Base-by-base conservation (phyloP, 306 rosid species). In the Casuarina cunninghamiana region DNA sequence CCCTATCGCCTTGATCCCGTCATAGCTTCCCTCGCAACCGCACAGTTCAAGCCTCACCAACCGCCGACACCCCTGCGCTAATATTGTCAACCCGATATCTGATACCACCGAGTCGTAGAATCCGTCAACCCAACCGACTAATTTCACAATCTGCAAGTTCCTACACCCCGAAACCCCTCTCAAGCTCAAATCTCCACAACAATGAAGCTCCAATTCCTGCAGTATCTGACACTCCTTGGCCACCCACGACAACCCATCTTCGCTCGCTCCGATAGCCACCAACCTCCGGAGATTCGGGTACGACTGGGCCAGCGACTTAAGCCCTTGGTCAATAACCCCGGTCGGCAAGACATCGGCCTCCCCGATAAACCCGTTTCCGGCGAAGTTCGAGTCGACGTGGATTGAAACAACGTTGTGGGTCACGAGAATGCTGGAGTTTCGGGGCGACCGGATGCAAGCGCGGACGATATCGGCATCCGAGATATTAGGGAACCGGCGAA, bases 1-100 rank as follows among this genome's bases (percentile, higher is more conserved):
- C 69, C 98, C 98, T 43, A 93, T 87, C 3, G 98, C 97, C 81
- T 93, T 93, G n/a, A 93, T 76, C 81, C 98, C 97, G 73, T 91
- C 98, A 42, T 83, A 93, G 71, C 98, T 89, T 12, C 98, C 98
- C 71, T 93, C 97, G 49, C 97, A 93, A 11, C 97, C 98, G 43
- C 75, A 65, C 11, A 93, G 94, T 83, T 93, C 97, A 38, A 93
- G 90, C 87, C 88, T 93, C 80, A 93, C 96, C 69, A 93, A 5
- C 77, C 96, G 84, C 79, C 75, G 85, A 75, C 98, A 93, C 75
- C 98, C 98, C 69, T 90, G 97, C 8, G 98, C 98, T 32, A 93
- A 76, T 81, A 93, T 87, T 9, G 97, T 93, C 68, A 91, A 76
- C 55, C 98, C 98, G 43, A 91, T 81, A 75, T 93, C 98, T 6